Conservation (phyloP, 108 stramenopile genomes). For the Seminavis robusta region DNA sequence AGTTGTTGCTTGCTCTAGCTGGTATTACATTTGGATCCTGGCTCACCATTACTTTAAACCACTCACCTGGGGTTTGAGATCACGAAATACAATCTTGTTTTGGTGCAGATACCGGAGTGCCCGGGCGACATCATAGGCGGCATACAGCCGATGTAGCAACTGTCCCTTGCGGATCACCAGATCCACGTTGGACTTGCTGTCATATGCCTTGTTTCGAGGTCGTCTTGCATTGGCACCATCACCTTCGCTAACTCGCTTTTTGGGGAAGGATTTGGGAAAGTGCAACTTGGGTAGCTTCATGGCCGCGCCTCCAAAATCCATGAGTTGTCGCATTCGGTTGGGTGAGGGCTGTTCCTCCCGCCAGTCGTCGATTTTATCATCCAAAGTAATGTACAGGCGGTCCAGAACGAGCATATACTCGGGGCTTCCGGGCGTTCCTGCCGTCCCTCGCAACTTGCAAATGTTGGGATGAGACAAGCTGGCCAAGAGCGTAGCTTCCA, state of each 20-base stretch:
- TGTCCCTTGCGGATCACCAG: neutral
- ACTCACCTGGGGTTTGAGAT: conserved; percentile 37
- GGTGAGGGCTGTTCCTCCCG: conserved; percentile 27
- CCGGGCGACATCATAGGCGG: conserved; percentile 22
- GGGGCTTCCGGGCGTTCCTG: conserved; percentile 36
- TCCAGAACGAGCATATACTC: conserved; percentile 62
- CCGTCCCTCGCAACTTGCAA: conserved; percentile 52
- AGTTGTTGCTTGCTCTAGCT: neutral
- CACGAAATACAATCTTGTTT: conserved; percentile 20
- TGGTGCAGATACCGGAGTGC: conserved; percentile 32
- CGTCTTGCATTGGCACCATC: neutral
- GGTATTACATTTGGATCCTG: neutral
- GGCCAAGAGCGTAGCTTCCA: conserved; percentile 68
- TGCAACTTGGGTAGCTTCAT: no score
- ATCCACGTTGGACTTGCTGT: no score
- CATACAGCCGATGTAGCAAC: conserved; percentile 14
- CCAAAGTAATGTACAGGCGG: conserved; percentile 49
- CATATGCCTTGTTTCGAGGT: neutral
- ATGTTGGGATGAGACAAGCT: conserved; percentile 66
- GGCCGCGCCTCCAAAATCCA: no score
- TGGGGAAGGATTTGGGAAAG: neutral
- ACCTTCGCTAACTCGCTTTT: neutral
- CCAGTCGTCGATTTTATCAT: conserved; percentile 51
- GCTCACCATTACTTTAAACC: conserved; percentile 1
- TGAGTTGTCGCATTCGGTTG: no score